These are phyloP conservation scores for Aspergillus heteromorphus DNA, from an alignment of 495 filamentous ascomycete genomes.

Conservation along the genomic window DNA sequence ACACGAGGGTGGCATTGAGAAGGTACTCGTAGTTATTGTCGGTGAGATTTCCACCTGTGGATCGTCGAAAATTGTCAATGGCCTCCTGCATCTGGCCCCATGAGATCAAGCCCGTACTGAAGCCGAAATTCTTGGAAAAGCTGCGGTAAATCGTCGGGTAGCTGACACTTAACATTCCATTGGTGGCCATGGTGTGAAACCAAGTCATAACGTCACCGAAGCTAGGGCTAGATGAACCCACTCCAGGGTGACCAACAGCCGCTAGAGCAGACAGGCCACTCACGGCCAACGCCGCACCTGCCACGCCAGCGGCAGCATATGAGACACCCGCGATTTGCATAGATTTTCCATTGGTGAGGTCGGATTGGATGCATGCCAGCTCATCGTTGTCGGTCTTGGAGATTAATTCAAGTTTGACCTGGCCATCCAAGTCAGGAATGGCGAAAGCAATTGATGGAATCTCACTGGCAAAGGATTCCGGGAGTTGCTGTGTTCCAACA, in stretches of 20 bases:
- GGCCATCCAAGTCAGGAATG: constrained; percentile 84
- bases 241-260: constrained; percentile 58
- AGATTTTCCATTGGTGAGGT: constrained; percentile 83
- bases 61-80: constrained; percentile 78
- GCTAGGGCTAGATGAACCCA: constrained; percentile 67
- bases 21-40: constrained; percentile 71
- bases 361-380: constrained; percentile 78
- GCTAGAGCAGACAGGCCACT: constrained; percentile 67
- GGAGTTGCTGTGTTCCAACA: constrained; percentile 61
- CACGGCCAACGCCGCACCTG: constrained; percentile 75
- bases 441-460: constrained; percentile 90
- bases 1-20: constrained; percentile 65
- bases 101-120: constrained; percentile 78
- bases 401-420: constrained; percentile 72
- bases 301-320: constrained; percentile 80
- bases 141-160: constrained; percentile 82
- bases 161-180: constrained; percentile 88
- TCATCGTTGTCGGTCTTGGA: constrained; percentile 52
- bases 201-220: constrained; percentile 83
- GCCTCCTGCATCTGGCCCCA: constrained; percentile 74
- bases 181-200: constrained; percentile 92
- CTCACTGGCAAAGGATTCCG: constrained; percentile 59
- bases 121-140: constrained; percentile 89
- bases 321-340: constrained; percentile 67
- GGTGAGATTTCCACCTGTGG: constrained; percentile 84